phyloP scores from a whole-genome alignment of 352 stramenopile species.

The Phytophthora tubulina region DNA sequence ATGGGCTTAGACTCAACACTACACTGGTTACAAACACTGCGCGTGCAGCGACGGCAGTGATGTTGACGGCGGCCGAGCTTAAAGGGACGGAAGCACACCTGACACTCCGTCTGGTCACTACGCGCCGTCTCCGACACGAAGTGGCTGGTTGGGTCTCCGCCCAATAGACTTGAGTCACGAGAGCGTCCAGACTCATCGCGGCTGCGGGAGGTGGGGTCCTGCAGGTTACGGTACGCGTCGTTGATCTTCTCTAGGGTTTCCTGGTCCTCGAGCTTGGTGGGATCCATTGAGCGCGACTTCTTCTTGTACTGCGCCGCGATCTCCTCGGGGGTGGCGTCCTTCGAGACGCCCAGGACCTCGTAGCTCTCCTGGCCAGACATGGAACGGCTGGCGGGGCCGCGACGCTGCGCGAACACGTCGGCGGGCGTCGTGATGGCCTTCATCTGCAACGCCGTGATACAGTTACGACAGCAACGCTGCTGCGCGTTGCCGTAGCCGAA shows the following conservation, averaged over 20 bases:
- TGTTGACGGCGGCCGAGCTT: conserved; percentile 86
- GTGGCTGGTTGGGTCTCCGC: conserved; percentile 43
- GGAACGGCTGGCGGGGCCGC: conserved; percentile 60
- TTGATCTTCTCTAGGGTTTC: conserved; percentile 84
- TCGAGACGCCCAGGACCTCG: conserved; percentile 73
- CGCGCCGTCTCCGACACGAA: conserved; percentile 81
- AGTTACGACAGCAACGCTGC: conserved; percentile 86
- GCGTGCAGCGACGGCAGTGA: conserved; percentile 87
- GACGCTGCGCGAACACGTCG: conserved; percentile 87
- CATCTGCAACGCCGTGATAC: conserved; percentile 85
- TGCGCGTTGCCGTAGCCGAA: conserved; percentile 83
- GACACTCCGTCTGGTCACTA: conserved; percentile 88
- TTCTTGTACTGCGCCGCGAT: conserved; percentile 84
- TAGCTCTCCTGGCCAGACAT: conserved; percentile 56
- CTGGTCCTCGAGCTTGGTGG: conserved; percentile 66
- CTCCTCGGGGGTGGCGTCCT: conserved; percentile 76
- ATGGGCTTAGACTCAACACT: conserved; percentile 87
- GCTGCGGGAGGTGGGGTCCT: conserved; percentile 63
- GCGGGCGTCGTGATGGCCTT: conserved; percentile 89
- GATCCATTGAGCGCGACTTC: conserved; percentile 73
- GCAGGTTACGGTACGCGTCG: conserved; percentile 78
- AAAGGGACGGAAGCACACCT: conserved; percentile 90
- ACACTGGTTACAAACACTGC: conserved; percentile 87
- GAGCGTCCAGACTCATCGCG: conserved; percentile 71
- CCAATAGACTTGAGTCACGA: conserved; percentile 63